Evolutionary conservation across 2,329 filamentous ascomycete species (phyloP), one percentile per base, ranked within the genome.

Genomic region (Pezicula neosporulosa): DNA sequence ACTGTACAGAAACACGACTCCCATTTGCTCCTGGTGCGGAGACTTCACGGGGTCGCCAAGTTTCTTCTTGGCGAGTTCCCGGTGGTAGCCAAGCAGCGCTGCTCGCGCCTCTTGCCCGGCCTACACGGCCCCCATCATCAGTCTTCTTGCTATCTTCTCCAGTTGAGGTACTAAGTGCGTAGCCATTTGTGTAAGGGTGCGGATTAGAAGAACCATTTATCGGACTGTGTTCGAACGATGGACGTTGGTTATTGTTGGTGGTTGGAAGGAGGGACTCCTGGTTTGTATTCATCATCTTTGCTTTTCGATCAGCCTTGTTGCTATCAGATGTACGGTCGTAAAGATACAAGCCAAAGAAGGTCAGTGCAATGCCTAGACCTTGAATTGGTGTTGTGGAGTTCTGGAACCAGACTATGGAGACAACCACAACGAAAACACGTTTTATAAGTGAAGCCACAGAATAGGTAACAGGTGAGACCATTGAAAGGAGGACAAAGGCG

Each of bases 381-480:
- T 99, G 94, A 15, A 95, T 70, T 15, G 77, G 78, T 5, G 90
- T 97, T 30, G 94, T 96, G 1, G 87, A 83, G 68, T 86, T 97
- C 57, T 90, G 87, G 72, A 97, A 99, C 94, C 94, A 99, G 60
- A 97, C 74, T 56, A 99, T 93, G 6, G 94, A 91, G 61, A 96
- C 87, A 53, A 94, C 82, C 62, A 99, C 96, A 64, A 99, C 93
- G 65, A 96, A 97, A 12, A 99, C 94, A 45, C 94, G 87, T 74
- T 99, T 99, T 71, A 99, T 94, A 55, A 99, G 77, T 51, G 89
- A 95, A 35, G 94, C 94, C 36, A 99, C 93, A 0, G 90, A 96
- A 73, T 99, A 99, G 0, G 94, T 97, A 36, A 99, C 94, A 0
- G 94, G 94, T 0, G 91, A 96, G 12, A 97, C 88, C 75, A 96